Conservation (phyloP, 805 yeast genomes). For the Cyberlindnera misumaiensis region DNA sequence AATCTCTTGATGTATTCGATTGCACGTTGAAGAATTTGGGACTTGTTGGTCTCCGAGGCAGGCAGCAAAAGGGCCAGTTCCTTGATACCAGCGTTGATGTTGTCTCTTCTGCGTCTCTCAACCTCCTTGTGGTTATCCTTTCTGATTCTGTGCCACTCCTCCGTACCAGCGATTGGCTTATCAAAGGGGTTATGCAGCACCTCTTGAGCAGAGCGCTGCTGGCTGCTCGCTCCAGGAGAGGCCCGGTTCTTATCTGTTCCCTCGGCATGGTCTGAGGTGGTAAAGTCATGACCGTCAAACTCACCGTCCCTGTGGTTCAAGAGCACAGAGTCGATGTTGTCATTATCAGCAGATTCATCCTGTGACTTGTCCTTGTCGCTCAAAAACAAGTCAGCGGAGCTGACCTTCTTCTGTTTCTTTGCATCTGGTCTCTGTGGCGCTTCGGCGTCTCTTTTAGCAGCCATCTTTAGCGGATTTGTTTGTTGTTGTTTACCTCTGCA, state of each 20-base stretch:
- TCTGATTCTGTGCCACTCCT: conserved; percentile 78
- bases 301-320: conserved; percentile 15
- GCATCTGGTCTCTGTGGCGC: neutral
- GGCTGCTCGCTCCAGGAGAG: neutral
- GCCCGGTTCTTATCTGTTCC: conserved; percentile 1
- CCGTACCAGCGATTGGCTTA: conserved; percentile 67
- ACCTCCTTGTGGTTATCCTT: conserved; percentile 93
- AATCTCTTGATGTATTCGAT: conserved; percentile 86
- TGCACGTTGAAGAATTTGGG: conserved; percentile 81
- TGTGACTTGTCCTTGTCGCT: neutral
- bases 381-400: neutral
- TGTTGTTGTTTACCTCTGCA: neutral
- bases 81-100: conserved; percentile 80
- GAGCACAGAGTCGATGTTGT: conserved; percentile 19
- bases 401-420: conserved; percentile 3
- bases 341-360: conserved; percentile 6
- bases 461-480: conserved; percentile 5
- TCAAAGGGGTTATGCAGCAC: conserved; percentile 12
- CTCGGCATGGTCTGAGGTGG: conserved; percentile 1
- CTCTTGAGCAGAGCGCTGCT: conserved; percentile 5
- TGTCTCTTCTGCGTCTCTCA: conserved; percentile 86
- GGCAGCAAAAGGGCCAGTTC: conserved; percentile 75
- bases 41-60: conserved; percentile 79
- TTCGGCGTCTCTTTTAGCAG: conserved; percentile 1
- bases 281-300: conserved; percentile 1